Base-by-base conservation (phyloP, 2,329 filamentous ascomycete genomes). In the Akanthomyces uredinophilus region DNA sequence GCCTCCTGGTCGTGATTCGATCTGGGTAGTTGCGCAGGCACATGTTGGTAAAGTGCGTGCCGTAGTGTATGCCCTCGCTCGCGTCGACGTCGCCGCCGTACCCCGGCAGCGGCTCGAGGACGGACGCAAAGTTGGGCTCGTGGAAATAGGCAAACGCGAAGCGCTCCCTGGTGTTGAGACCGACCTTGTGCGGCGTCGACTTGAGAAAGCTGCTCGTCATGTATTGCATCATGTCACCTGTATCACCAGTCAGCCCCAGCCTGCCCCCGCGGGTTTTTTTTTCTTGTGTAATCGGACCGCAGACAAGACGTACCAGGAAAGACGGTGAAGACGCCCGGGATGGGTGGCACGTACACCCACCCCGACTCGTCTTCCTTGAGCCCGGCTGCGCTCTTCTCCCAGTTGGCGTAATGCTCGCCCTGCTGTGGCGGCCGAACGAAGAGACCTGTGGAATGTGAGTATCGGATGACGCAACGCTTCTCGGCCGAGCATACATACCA, bases 41-140 rank as follows among this genome's bases (percentile, higher is more conserved):
- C 79, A 81, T 81, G 61, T 81, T 78, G 41, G 79, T 82, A 63
- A 81, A 82, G 66, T 82, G 78, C 1, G 75, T 81, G n/a, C 79
- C 79, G 65, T 81, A 82, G 66, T 81, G 78, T 7, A 81, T 76
- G 4, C 78, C 75, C n/a, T 76, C 72, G 5, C 53, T 2, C 69
- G 69, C 24, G 8, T 75, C 35, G 29, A 37, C 24, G 14, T 7
- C 37, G 24, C 39, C n/a, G 7, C 47, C 68, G 62, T 75, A 78
- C 3, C 74, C 75, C 0, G 71, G 70, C 8, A 82, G 69, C 0
- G 79, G 78, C 66, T 74, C 75, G 16, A 79, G 63, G 11, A 80
- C 73, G 1, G 78, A 72, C 22, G 76, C 73, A 66, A 82, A 82
- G 68, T 75, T 80, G 24, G 79, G 79, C 69, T 82, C 79, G 63